Evolutionary conservation across 495 filamentous ascomycete species (phyloP), one percentile per base, ranked within the genome.

Genomic region (Penicillium arizonense): DNA sequence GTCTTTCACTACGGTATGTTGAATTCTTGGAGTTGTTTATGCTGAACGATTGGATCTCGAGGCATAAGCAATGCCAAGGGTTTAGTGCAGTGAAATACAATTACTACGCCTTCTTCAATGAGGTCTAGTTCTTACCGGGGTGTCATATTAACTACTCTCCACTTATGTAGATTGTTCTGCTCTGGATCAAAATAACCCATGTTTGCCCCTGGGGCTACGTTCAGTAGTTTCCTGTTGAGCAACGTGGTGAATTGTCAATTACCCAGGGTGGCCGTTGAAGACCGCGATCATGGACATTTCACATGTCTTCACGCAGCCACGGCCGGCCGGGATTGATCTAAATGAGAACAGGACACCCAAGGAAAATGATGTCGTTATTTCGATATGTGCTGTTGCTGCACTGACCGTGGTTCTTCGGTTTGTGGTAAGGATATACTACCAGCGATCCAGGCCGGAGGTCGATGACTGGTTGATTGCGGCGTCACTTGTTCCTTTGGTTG

Each of bases 381-480:
- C 47, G 0, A 39, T 58, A 13, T 58, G 37, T 18, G 35, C 20
- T n/a, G 2, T 62, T 20, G 40, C 55, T 12, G 30, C 33, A 12
- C 0, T 55, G 4, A 34, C 20, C 4, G 52, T 60, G 2, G 11
- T 38, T 8, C 7, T 56, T 20, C 48, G 57, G 5, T 60, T 52
- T n/a, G 28, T 52, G 40, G 47, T 50, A 5, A 50, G 55, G 12
- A 5, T 52, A 8, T 39, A 41, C 32, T n/a, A 47, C 14, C 54
- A 50, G 18, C 50, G 46, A 12, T 13, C 42, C 20, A 56, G 33
- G 16, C 32, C 43, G 1, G 35, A 38, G n/a, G 23, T 34, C 3
- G 58, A 61, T 43, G 58, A 61, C 23, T 61, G 55, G 51, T 23
- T 57, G 11, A 44, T 52, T 26, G 47, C 37, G 5, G 44, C 21